Base-by-base conservation (phyloP, 2,329 filamentous ascomycete species). In the Knoxdaviesia capensis region DNA sequence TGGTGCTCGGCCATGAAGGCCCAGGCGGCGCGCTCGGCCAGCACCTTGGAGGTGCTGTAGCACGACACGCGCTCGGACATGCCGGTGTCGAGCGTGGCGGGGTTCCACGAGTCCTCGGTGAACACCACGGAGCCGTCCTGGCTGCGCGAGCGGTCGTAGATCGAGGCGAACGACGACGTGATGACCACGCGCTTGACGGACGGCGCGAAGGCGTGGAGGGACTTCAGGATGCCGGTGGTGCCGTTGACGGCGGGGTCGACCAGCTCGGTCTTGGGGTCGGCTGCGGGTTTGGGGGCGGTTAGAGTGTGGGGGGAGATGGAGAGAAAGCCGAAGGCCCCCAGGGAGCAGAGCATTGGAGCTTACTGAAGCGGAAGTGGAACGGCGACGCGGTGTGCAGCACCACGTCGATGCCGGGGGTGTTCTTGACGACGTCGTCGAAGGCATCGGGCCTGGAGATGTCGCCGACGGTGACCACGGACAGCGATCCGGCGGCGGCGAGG, bases 371-470 rank as follows among this genome's bases (percentile, higher is more conserved):
- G 56, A 63, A 72, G 50, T 71, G 68, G 53, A 76, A 69, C 1
- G 73, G 72, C 40, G 68, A 73, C 0, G 73, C 73, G 2, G 71
- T 74, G 58, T 77, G 72, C 42, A 76, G 58, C 35, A 77, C 69
- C 40, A 66, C 66, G 44, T 71, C 64, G 41, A 75, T 36, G 30
- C 40, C 42, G 10, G 42, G 44, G 7, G 44, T 44, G 39, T 44
- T 60, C 54, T 62, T 56, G 46, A 68, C 62, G 1, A 69, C 73
- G 50, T 75, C 65, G 51, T 83, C 75, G 54, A 93, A 93, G 44
- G 85, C 84, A 43, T 69, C 68, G 37, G 74, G 68, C 52, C 75
- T 58, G 4, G 82, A 80, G 49, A 93, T 81, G 53, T 93, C 84
- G 11, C 78, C 73, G 29, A 92, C 83, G 49, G 90, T 75, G 43